These are phyloP conservation scores for Mortierella sp. DNA, from an alignment of 371 early-diverging fungal species.

Conservation along the genomic window DNA sequence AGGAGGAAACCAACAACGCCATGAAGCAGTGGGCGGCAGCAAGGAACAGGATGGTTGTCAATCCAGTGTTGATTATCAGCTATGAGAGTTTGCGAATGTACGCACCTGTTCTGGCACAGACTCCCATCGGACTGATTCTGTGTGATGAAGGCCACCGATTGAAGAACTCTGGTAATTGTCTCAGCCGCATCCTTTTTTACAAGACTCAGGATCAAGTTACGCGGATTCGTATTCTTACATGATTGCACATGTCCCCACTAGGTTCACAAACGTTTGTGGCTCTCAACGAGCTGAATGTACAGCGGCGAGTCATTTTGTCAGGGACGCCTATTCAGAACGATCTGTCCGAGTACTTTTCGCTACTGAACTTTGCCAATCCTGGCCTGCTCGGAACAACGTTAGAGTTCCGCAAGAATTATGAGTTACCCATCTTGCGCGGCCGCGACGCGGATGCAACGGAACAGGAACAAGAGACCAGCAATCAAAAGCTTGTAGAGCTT, in stretches of 20 bases:
- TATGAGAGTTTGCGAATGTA: constrained; percentile 93
- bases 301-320: constrained; percentile 91
- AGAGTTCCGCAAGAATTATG: constrained; percentile 93
- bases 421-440: constrained; percentile 93
- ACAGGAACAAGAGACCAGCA: constrained; percentile 81
- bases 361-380: constrained; percentile 95
- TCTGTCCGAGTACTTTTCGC: constrained; percentile 92
- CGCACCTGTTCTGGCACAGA: constrained; percentile 74
- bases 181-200: neutral
- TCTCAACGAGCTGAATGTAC: constrained; percentile 84
- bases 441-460: constrained; percentile 93
- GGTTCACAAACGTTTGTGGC: constrained; percentile 89
- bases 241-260: constrained; percentile 12
- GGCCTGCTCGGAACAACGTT: constrained; percentile 91
- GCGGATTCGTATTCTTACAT: neutral
- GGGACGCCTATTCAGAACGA: constrained; percentile 99
- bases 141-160: constrained; percentile 99
- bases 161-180: constrained; percentile 80
- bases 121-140: constrained; percentile 91
- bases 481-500: constrained; percentile 87
- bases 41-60: constrained; percentile 83
- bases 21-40: constrained; percentile 84
- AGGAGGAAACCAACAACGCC: constrained; percentile 84
- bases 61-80: constrained; percentile 94
- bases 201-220: no score